A percentile compares a stretch with the other conserved stretches of the same genome.
phyloP scores from a whole-genome alignment of 106 monocot species.

The Dioscorea zingiberensis region DNA sequence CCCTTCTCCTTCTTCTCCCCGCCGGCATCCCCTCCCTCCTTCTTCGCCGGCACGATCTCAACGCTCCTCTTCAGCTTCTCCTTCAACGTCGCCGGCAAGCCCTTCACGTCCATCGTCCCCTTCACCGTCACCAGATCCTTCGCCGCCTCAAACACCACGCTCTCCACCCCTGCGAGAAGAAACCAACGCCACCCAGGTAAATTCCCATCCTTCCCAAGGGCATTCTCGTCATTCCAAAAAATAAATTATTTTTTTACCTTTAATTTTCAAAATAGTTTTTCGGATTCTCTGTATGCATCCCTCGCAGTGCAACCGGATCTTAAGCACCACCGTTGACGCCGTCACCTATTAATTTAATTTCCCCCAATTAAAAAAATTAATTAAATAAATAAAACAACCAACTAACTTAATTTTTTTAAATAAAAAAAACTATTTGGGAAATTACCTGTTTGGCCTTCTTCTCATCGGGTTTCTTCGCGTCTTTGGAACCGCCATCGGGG shows the following conservation, averaged over 20 bases:
- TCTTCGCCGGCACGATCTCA: slow-evolving; percentile 34
- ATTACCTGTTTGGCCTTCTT: slow-evolving; percentile 39
- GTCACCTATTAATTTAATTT: slow-evolving; percentile 15
- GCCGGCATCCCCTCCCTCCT: slow-evolving; percentile 18
- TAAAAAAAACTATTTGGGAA: not conserved
- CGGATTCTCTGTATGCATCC: slow-evolving; percentile 60
- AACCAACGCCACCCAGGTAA: not conserved
- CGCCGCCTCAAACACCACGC: slow-evolving; percentile 35
- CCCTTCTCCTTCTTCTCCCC: slow-evolving; percentile 13
- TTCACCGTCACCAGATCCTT: slow-evolving; percentile 64
- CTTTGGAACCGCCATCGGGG: not conserved
- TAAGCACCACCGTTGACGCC: slow-evolving; percentile 50
- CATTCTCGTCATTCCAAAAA: not conserved
- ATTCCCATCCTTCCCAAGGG: too few relatives aligned
- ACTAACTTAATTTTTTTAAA: not conserved
- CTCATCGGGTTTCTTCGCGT: slow-evolving; percentile 29
- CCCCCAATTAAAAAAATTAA: not conserved
- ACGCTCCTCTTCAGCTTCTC: slow-evolving; percentile 48
- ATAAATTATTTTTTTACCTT: slow-evolving; percentile 35
- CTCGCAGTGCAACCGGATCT: slow-evolving; percentile 75
- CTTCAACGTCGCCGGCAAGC: slow-evolving; percentile 19
- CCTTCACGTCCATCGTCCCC: slow-evolving; percentile 64
- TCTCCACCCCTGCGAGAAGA: slow-evolving; percentile 42
- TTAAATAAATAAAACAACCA: not conserved
- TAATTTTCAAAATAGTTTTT: slow-evolving; percentile 44